Base-by-base conservation (phyloP, 2,329 filamentous ascomycete species). In the Alternaria consortialis region DNA sequence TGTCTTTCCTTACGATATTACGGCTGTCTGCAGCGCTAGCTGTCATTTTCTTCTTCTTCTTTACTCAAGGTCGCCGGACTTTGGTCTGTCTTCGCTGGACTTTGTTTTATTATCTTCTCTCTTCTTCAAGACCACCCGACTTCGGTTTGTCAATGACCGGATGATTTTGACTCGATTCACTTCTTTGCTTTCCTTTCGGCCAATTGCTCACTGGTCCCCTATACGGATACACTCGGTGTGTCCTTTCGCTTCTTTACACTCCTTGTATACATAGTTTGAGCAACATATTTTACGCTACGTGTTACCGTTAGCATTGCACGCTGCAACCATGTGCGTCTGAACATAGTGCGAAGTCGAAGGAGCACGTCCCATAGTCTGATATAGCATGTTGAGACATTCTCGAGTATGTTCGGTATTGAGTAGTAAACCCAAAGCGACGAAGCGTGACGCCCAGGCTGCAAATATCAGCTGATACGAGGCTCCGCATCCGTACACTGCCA, bases 211-310 rank as follows among this genome's bases (percentile, higher is more conserved):
- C 31, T 25, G 55, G 29, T 8, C 64, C 59, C 56, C 53, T 43
- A 52, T 43, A 37, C 15, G 60, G 55, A 13, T 52, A 61, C 15
- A 40, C 46, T 43, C 29, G 20, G n/a, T 65, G 27, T 43, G 36
- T 25, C 47, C 32, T 46, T 65, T 64, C 60, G 29, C 58, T 68
- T 68, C 69, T 64, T 9, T 56, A 66, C 69, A 51, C 56, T 71
- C 69, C 13, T 63, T 68, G 52, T 62, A 62, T 6, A 62, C 57
- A 56, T 61, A 63, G 20, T 58, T 46, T 52, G 57, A 48, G 43
- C 58, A 68, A 34, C 17, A 56, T 12, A 42, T 50, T 51, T 7
- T 25, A 39, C 17, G 12, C 32, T 20, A 23, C 23, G 39, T n/a
- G 44, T 4, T 9, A 23, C 31, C n/a, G 11, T 36, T 17, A 20